Evolutionary conservation across 805 yeast species (phyloP).

Genomic region (Candida yuanshanica): DNA sequence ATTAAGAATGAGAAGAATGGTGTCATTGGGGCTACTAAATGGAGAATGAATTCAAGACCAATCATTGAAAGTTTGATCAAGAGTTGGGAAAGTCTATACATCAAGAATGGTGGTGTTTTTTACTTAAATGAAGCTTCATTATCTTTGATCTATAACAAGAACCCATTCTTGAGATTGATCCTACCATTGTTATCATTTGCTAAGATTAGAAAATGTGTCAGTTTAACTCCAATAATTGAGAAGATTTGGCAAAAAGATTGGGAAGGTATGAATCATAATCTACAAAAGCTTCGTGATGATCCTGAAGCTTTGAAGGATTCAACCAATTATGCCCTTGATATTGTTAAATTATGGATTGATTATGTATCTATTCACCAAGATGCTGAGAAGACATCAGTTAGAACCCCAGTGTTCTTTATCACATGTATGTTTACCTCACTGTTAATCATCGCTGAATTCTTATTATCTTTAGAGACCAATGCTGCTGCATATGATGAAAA

Average conservation of each 20-base stretch:
- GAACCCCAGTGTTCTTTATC: slow-evolving; percentile 73
- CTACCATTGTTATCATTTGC: slow-evolving; percentile 64
- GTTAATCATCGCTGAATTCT: slow-evolving; percentile 56
- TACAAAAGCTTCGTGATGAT: slow-evolving; percentile 43
- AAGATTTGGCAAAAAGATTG: slow-evolving; percentile 63
- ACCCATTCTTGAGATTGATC: slow-evolving; percentile 56
- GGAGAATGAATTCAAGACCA: slow-evolving; percentile 64
- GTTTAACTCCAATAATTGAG: slow-evolving; percentile 55
- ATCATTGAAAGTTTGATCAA: slow-evolving; percentile 50
- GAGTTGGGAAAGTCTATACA: slow-evolving; percentile 62
- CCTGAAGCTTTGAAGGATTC: slow-evolving; percentile 64
- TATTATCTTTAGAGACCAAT: slow-evolving; percentile 51
- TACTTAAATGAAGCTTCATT: slow-evolving; percentile 44
- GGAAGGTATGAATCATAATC: slow-evolving; percentile 53
- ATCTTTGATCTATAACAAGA: slow-evolving; percentile 38
- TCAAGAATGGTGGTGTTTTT: slow-evolving; percentile 58
- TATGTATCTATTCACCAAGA: slow-evolving; percentile 60
- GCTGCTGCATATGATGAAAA: slow-evolving; percentile 31
- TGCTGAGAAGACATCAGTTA: slow-evolving; percentile 58
- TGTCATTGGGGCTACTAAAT: slow-evolving; percentile 45
- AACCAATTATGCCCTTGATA: slow-evolving; percentile 48
- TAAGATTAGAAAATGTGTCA: slow-evolving; percentile 57
- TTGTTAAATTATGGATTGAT: slow-evolving; percentile 66
- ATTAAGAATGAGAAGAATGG: slow-evolving; percentile 32
- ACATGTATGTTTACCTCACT: slow-evolving; percentile 64